Evolutionary conservation across 768 basidiomycete species (phyloP).

Genomic region (Boletus pseudo-olivaceus): DNA sequence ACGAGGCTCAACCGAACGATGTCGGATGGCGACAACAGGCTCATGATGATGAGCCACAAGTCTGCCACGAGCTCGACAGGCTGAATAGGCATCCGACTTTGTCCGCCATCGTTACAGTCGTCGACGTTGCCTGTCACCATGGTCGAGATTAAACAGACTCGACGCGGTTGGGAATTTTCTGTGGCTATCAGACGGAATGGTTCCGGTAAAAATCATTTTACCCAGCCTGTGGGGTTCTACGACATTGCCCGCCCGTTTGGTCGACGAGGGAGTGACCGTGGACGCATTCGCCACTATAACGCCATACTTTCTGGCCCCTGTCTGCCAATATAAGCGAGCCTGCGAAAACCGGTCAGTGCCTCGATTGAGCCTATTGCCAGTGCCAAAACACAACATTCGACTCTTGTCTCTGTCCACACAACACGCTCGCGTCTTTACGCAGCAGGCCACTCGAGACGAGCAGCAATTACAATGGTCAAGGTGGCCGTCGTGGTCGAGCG

Average conservation of each 20-base stretch:
- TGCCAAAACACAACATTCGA: too few species aligned
- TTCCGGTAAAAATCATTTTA: constrained; percentile 6
- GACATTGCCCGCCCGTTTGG: background rate
- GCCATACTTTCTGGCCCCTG: constrained; percentile 15
- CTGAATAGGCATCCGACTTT: background rate
- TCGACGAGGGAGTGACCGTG: background rate
- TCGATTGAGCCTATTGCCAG: too few species aligned
- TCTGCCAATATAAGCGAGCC: background rate
- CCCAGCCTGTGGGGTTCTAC: constrained; percentile 1
- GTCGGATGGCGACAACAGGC: constrained; percentile 24
- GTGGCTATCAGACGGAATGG: background rate
- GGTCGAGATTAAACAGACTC: background rate
- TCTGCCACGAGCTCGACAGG: constrained; percentile 23
- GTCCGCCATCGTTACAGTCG: background rate
- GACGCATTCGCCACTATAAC: constrained; percentile 17
- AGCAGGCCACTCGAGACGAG: background rate
- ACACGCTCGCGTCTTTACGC: background rate
- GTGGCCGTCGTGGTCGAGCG: constrained; percentile 17
- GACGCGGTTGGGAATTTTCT: background rate
- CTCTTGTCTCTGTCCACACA: background rate
- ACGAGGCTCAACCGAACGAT: constrained; percentile 24
- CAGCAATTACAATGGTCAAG: background rate
- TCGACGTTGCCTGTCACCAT: background rate
- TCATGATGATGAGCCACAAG: constrained; percentile 30
- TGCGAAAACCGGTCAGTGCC: too few species aligned